Evolutionary conservation across 1,139 yeast genomes (phyloP).

Genomic region (Pichia sp.): DNA sequence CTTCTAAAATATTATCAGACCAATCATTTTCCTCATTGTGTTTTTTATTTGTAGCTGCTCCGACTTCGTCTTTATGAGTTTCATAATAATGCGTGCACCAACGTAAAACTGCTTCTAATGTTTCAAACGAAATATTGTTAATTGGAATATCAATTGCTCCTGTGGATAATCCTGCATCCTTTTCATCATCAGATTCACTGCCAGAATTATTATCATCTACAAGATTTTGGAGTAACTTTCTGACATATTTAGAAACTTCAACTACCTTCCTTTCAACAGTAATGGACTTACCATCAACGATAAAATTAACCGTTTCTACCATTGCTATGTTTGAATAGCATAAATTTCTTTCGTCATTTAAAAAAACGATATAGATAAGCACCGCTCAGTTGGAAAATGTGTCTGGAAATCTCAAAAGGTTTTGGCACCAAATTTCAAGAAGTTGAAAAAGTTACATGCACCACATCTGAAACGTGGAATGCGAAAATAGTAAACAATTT

Average conservation of each 20-base stretch:
- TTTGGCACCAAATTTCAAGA: too few relatives aligned
- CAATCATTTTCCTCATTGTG: constrained; percentile 28
- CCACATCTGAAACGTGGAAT: too few relatives aligned
- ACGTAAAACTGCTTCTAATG: constrained; percentile 79
- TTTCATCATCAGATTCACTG: constrained; percentile 28
- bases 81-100: constrained; percentile 82
- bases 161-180: constrained; percentile 35
- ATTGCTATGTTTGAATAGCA: neutral
- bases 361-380: constrained; percentile 17
- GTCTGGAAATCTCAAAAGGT: too few relatives aligned
- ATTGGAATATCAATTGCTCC: constrained; percentile 72
- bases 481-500: neutral
- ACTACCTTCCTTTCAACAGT: neutral
- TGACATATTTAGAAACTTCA: neutral
- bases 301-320: neutral
- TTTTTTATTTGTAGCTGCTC: neutral
- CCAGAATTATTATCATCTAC: constrained; percentile 1
- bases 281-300: neutral
- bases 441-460: too few relatives aligned
- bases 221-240: constrained; percentile 12
- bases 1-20: constrained; percentile 32
- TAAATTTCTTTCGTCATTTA: neutral
- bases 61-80: constrained; percentile 36
- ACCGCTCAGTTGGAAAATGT: too few relatives aligned
- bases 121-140: constrained; percentile 74